Evolutionary conservation across 495 filamentous ascomycete genomes (phyloP).

Genomic region (Sabuloglossum arenarium): DNA sequence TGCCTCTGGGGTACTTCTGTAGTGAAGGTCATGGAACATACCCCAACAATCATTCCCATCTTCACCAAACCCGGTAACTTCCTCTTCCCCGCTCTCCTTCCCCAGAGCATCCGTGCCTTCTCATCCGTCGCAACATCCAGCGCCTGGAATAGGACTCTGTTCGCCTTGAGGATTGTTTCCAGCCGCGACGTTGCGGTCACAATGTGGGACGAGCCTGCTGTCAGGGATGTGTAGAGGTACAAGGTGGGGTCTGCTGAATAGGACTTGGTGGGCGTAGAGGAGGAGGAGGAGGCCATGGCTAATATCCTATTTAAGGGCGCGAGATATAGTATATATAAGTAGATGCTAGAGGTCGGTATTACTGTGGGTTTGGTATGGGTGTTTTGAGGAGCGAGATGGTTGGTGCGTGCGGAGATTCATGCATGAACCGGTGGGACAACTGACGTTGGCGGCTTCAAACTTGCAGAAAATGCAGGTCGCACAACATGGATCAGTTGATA

Average conservation of each 20-base stretch:
- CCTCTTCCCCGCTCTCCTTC: slow-evolving; percentile 50
- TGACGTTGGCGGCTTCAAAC: no score
- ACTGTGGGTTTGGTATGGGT: neutral
- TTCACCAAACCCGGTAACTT: slow-evolving; percentile 83
- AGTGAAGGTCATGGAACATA: slow-evolving; percentile 22
- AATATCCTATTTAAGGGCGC: no score
- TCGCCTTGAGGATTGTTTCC: slow-evolving; percentile 90
- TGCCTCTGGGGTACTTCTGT: no score
- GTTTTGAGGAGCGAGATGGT: no score
- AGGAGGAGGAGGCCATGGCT: slow-evolving; percentile 23
- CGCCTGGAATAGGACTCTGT: slow-evolving; percentile 79
- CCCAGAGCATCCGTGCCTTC: slow-evolving; percentile 77
- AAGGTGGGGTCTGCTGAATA: slow-evolving; percentile 61
- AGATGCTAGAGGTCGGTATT: neutral
- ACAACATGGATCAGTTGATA: no score
- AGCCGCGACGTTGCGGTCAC: slow-evolving; percentile 87
- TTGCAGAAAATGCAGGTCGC: no score
- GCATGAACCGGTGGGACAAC: no score
- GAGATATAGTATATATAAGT: neutral
- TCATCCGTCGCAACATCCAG: slow-evolving; percentile 87
- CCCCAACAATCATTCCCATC: slow-evolving; percentile 66
- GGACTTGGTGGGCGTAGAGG: slow-evolving; percentile 11
- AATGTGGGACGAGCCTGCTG: slow-evolving; percentile 93
- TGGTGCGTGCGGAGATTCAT: no score
- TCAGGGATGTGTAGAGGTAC: slow-evolving; percentile 86